These are phyloP conservation scores for Solanum tarijense DNA, from an alignment of 257 asterid genomes.

Conservation along the genomic window DNA sequence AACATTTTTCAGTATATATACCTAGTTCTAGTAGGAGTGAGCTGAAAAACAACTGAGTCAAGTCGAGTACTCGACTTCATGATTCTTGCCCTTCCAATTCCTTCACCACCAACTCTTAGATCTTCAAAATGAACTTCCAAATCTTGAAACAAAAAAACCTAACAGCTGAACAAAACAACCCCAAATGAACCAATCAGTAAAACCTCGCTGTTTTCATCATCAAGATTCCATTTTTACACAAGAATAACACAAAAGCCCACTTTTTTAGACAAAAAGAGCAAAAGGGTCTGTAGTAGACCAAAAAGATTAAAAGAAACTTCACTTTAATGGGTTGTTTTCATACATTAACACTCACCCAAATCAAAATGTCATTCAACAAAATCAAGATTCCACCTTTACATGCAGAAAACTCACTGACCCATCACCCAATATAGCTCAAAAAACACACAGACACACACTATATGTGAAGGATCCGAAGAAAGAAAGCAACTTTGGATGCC, in stretches of 20 bases:
- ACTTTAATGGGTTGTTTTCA: neutral
- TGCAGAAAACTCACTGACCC: neutral
- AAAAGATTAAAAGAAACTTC: neutral
- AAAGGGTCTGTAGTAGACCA: neutral
- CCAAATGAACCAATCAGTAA: neutral
- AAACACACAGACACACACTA: neutral
- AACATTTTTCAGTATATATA: neutral
- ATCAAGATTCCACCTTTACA: neutral
- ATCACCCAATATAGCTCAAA: neutral
- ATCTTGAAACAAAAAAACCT: neutral
- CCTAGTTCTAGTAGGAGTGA: constrained; percentile 96
- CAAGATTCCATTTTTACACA: neutral
- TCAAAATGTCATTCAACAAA: neutral
- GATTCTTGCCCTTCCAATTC: constrained; percentile 6
- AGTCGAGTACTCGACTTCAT: constrained; percentile 68
- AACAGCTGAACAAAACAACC: neutral
- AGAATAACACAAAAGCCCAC: neutral
- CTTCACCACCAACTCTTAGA: constrained; percentile 24
- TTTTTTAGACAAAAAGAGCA: neutral
- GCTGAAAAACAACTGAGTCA: constrained; percentile 78
- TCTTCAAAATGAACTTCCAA: constrained; percentile 22
- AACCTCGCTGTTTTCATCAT: neutral
- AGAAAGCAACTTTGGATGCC: constrained; percentile 8
- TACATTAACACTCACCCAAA: neutral
- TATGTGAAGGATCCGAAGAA: constrained; percentile 4